Evolutionary conservation across 2,329 filamentous ascomycete genomes (phyloP).

Genomic region (Pochonia chlamydosporia): DNA sequence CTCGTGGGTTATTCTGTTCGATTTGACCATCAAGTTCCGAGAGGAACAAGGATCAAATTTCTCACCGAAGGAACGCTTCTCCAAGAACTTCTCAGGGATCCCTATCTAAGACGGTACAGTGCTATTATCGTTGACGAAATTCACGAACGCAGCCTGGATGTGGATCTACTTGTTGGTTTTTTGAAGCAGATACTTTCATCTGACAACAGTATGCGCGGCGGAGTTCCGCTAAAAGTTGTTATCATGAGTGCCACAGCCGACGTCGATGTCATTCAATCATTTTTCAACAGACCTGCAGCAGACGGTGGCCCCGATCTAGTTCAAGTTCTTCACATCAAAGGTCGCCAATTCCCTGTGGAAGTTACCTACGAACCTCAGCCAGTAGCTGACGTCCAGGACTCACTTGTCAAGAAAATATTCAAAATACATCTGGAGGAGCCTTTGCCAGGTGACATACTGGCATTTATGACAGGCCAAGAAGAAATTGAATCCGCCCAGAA

Average conservation of each 20-base stretch:
- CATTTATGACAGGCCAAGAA: constrained; percentile 89
- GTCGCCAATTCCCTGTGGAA: constrained; percentile 81
- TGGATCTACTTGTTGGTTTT: constrained; percentile 86
- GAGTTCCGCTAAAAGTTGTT: constrained; percentile 75
- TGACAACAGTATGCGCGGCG: constrained; percentile 59
- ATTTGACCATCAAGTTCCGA: constrained; percentile 83
- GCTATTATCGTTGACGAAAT: constrained; percentile 93
- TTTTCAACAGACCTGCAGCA: constrained; percentile 51
- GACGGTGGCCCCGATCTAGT: constrained; percentile 15
- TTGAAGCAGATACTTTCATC: constrained; percentile 68
- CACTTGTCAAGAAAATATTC: constrained; percentile 75
- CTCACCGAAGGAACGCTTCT: constrained; percentile 94
- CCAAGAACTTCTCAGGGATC: constrained; percentile 86
- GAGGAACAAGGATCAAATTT: constrained; percentile 83
- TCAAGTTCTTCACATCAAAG: constrained; percentile 63
- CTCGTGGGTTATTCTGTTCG: constrained; percentile 88
- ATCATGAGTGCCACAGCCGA: constrained; percentile 98
- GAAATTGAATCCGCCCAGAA: constrained; percentile 80
- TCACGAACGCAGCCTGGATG: constrained; percentile 91
- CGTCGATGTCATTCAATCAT: constrained; percentile 68
- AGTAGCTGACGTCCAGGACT: constrained; percentile 75
- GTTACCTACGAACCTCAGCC: constrained; percentile 68
- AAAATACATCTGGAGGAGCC: constrained; percentile 83
- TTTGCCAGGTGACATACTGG: constrained; percentile 87
- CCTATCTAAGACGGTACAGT: constrained; percentile 76